These are phyloP conservation scores for Daucus carota DNA, from an alignment of 129 eudicot species.

Conservation along the genomic window DNA sequence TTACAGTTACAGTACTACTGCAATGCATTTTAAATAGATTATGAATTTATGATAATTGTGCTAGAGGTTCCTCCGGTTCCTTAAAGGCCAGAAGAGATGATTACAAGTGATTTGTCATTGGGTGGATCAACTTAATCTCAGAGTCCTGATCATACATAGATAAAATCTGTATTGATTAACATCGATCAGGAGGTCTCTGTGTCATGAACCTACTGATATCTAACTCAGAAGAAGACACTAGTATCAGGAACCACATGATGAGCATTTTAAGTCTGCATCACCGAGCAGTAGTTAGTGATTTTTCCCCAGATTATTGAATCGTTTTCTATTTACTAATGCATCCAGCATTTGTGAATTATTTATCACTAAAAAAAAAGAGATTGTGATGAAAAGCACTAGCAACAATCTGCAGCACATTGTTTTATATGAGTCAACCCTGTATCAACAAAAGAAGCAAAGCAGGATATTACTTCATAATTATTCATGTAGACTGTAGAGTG, in stretches of 20 bases:
- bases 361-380: neutral
- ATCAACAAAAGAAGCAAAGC: neutral
- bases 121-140: neutral
- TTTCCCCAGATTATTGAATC: neutral
- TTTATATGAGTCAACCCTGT: neutral
- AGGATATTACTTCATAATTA: too few species aligned
- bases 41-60: neutral
- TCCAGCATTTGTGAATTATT: neutral
- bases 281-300: neutral
- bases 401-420: neutral
- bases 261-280: neutral
- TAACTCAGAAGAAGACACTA: neutral
- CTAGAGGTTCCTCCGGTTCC: neutral
- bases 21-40: neutral
- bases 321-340: slow-evolving; percentile 1
- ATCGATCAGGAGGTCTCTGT: too few species aligned
- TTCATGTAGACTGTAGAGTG: too few species aligned
- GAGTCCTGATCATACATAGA: neutral
- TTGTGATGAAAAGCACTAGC: slow-evolving; percentile 1
- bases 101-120: too few species aligned
- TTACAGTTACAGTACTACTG: neutral
- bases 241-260: neutral
- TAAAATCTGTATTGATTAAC: too few species aligned
- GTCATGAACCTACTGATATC: too few species aligned
- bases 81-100: neutral